Conservation (phyloP, 1,284 basidiomycete genomes). For the Volvariella surrecta region DNA sequence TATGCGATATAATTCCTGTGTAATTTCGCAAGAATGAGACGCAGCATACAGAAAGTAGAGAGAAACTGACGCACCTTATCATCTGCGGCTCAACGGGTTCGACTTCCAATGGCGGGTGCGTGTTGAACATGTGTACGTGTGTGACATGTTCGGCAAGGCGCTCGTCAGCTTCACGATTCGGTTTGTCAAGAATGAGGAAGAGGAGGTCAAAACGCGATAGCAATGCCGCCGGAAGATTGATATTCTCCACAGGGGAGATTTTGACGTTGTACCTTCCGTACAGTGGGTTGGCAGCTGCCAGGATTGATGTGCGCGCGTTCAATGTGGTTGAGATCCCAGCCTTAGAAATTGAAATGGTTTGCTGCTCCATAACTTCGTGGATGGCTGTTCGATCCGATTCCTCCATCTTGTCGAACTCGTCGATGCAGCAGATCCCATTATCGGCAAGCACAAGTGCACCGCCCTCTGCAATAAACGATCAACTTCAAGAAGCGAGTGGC, state of each 20-base stretch:
- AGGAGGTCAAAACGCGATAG: constrained; percentile 95
- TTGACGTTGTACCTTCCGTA: constrained; percentile 98
- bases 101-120: constrained; percentile 79
- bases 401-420: constrained; percentile 99
- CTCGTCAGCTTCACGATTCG: constrained; percentile 91
- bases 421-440: constrained; percentile 99
- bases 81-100: constrained; percentile 80
- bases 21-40: constrained; percentile 10
- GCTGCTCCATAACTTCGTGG: constrained; percentile 99
- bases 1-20: constrained; percentile 86
- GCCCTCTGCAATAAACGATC: constrained; percentile 63
- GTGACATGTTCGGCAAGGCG: constrained; percentile 95
- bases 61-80: constrained; percentile 59
- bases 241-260: constrained; percentile 97
- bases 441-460: constrained; percentile 97
- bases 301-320: constrained; percentile 97
- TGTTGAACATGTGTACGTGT: constrained; percentile 95
- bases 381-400: constrained; percentile 96
- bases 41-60: not conserved
- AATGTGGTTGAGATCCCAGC: constrained; percentile 98
- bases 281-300: constrained; percentile 96
- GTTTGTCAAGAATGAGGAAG: constrained; percentile 97
- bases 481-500: constrained; percentile 9
- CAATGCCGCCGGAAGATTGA: constrained; percentile 96
- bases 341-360: constrained; percentile 99